These are phyloP conservation scores for Endoconidiophora polonica DNA, from an alignment of 2,329 filamentous ascomycete genomes.

Conservation along the genomic window DNA sequence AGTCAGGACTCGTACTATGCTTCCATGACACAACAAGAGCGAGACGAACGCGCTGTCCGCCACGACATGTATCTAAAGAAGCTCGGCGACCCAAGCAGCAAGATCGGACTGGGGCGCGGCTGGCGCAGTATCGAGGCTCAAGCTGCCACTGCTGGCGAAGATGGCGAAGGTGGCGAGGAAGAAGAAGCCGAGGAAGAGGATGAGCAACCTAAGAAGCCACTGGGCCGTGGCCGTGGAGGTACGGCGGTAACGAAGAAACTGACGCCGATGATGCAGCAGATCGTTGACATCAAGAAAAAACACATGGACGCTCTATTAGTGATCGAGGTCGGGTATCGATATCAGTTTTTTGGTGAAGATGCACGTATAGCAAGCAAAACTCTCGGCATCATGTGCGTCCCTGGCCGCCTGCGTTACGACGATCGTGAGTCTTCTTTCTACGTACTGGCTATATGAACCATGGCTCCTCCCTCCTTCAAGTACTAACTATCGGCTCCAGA, in stretches of 20 bases:
- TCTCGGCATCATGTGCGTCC: constrained; percentile 88
- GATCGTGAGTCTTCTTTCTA: constrained; percentile 41
- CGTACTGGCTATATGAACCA: background rate
- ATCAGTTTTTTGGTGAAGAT: constrained; percentile 92
- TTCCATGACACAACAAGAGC: constrained; percentile 33
- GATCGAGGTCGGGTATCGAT: constrained; percentile 95
- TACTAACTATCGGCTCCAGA: constrained; percentile 27
- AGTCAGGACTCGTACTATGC: constrained; percentile 8
- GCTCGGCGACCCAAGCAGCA: constrained; percentile 69
- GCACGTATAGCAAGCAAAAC: constrained; percentile 77
- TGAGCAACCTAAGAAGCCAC: constrained; percentile 26
- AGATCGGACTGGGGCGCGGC: constrained; percentile 46
- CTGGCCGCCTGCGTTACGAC: constrained; percentile 85
- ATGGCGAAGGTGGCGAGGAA: constrained; percentile 29
- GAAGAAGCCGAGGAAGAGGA: constrained; percentile 41
- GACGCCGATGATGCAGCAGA: constrained; percentile 86
- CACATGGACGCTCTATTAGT: constrained; percentile 81
- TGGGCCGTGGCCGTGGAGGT: too few relatives aligned
- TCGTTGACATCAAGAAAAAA: constrained; percentile 83
- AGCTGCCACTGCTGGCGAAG: constrained; percentile 39
- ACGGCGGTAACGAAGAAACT: constrained; percentile 39
- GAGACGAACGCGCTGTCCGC: constrained; percentile 39
- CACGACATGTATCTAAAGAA: constrained; percentile 82
- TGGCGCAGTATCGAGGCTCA: constrained; percentile 35
- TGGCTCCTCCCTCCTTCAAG: background rate